Conservation (phyloP, 1,139 yeast species). For the Nadsonia starkeyi-henricii region DNA sequence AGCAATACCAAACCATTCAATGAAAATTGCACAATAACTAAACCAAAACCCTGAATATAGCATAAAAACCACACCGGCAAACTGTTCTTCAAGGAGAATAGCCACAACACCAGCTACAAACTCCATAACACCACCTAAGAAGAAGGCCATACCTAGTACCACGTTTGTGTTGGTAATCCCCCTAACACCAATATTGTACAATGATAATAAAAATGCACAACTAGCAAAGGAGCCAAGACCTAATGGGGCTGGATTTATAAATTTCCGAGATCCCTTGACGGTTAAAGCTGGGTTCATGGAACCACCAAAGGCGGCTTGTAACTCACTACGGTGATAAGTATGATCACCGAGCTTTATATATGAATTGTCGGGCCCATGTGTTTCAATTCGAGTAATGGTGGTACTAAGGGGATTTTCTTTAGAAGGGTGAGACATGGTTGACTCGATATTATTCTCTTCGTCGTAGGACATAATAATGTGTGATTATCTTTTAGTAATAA, state of each 20-base stretch:
- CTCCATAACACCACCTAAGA: conserved; percentile 76
- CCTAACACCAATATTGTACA: conserved; percentile 46
- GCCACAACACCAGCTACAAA: conserved; percentile 67
- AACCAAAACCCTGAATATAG: conserved; percentile 87
- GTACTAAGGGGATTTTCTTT: neutral
- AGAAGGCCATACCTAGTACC: conserved; percentile 63
- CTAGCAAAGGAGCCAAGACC: conserved; percentile 79
- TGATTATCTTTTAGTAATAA: too few species aligned
- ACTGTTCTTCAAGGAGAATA: conserved; percentile 55
- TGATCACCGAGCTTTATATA: conserved; percentile 62
- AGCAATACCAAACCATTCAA: conserved; percentile 60
- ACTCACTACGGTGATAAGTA: conserved; percentile 47
- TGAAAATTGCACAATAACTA: conserved; percentile 53
- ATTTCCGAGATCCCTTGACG: conserved; percentile 50
- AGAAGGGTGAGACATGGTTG: neutral
- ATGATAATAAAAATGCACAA: conserved; percentile 64
- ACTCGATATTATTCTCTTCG: neutral
- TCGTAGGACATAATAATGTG: too few species aligned
- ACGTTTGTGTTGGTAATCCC: conserved; percentile 38
- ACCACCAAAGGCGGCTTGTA: conserved; percentile 61
- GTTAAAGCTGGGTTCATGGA: conserved; percentile 46
- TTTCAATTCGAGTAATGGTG: neutral
- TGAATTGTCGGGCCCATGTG: conserved; percentile 1
- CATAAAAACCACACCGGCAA: conserved; percentile 73
- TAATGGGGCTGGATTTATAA: conserved; percentile 79